A percentile compares a stretch with the other conserved stretches of the same genome.
These are phyloP conservation scores for Boletellus sp. DNA, from an alignment of 1,284 basidiomycete genomes.

Conservation along the genomic window DNA sequence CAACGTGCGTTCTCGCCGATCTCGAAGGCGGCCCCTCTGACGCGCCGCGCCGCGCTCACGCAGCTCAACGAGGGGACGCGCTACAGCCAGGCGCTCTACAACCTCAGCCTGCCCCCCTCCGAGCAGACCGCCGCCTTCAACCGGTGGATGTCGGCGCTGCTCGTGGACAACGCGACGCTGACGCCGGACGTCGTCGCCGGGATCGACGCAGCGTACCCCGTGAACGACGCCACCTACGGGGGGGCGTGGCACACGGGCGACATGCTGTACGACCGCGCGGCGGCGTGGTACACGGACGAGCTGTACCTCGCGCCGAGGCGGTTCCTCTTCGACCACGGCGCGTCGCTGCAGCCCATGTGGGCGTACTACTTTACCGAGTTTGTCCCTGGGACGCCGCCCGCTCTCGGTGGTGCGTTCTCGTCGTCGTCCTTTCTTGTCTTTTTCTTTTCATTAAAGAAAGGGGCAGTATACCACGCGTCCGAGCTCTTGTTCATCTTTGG, in stretches of 20 bases:
- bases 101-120: conserved; percentile 12
- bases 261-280: conserved; percentile 52
- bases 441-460: no score
- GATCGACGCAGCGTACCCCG: conserved; percentile 43
- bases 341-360: conserved; percentile 47
- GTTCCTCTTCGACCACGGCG: conserved; percentile 46
- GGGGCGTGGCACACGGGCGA: conserved; percentile 56
- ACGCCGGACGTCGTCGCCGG: conserved; percentile 13
- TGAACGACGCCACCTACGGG: conserved; percentile 44
- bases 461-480: conserved; percentile 18
- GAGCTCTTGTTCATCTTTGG: conserved; percentile 22
- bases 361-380: conserved; percentile 55
- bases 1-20: conserved; percentile 8
- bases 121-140: conserved; percentile 19
- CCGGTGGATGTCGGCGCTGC: conserved; percentile 11
- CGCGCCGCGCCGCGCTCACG: not conserved
- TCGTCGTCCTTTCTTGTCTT: no score
- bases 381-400: conserved; percentile 42
- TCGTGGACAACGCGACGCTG: conserved; percentile 19
- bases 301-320: conserved; percentile 52
- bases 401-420: conserved; percentile 38
- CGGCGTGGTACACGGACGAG: conserved; percentile 53
- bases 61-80: conserved; percentile 20
- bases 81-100: conserved; percentile 7
- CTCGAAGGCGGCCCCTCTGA: not conserved